Evolutionary conservation across 208 protist genomes (phyloP).

Genomic region (Trypanosoma lewisi): DNA sequence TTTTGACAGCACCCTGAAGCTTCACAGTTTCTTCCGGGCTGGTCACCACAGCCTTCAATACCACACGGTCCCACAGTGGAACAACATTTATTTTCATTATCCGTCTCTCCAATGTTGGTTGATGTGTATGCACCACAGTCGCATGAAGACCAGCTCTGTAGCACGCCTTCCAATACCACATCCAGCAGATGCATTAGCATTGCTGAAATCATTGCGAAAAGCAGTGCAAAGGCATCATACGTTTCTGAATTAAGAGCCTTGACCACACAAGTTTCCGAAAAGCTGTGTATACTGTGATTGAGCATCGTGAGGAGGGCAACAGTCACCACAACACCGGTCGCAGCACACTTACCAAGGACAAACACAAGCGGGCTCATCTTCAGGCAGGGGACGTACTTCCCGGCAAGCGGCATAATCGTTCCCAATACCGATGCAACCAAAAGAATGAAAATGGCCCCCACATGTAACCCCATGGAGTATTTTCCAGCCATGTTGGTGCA

Average conservation of each 20-base stretch:
- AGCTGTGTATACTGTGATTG: conserved; percentile 26
- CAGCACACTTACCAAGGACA: conserved; percentile 45
- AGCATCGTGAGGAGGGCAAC: conserved; percentile 67
- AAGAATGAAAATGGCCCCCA: conserved; percentile 66
- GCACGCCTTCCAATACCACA: conserved; percentile 28
- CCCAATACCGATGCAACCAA: conserved; percentile 42
- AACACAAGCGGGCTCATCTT: conserved; percentile 35
- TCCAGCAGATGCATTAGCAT: conserved; percentile 65
- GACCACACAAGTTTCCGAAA: not conserved
- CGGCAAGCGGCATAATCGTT: conserved; percentile 41
- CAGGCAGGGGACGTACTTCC: conserved; percentile 34
- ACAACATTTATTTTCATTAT: not conserved
- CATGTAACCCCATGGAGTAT: conserved; percentile 48
- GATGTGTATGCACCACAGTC: not conserved
- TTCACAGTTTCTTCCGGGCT: not conserved
- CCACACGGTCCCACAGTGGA: not conserved
- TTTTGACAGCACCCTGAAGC: conserved; percentile 3
- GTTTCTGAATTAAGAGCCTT: not conserved
- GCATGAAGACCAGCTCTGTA: conserved; percentile 31
- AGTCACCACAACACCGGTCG: conserved; percentile 49
- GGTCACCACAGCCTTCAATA: not conserved
- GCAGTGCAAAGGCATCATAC: conserved; percentile 36
- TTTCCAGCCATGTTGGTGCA: conserved; percentile 32
- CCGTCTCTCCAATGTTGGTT: not conserved
- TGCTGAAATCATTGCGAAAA: conserved; percentile 46